phyloP scores from a whole-genome alignment of 208 protist genomes.

The Kentomonas sorsogonicus region DNA sequence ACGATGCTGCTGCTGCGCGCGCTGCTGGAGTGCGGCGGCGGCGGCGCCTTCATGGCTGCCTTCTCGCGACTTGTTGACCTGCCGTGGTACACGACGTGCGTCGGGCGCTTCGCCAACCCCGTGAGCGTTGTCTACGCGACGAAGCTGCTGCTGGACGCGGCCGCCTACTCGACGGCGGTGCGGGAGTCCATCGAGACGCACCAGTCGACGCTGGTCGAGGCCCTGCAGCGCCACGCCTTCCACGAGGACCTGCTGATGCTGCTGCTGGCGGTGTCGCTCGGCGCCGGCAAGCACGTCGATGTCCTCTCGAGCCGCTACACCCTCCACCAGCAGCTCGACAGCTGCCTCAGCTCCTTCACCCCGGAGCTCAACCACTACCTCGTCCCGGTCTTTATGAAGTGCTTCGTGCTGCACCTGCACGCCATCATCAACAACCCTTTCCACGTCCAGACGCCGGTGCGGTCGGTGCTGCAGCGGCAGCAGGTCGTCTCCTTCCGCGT shows the following conservation, averaged over 20 bases:
- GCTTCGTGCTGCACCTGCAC: constrained; percentile 49
- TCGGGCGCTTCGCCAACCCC: constrained; percentile 62
- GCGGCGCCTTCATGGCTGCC: constrained; percentile 31
- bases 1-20: constrained; percentile 43
- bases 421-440: constrained; percentile 25
- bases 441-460: constrained; percentile 11
- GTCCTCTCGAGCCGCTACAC: constrained; percentile 51
- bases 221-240: constrained; percentile 41
- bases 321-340: constrained; percentile 58
- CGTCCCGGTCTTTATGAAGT: constrained; percentile 61
- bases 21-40: constrained; percentile 45
- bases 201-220: constrained; percentile 55
- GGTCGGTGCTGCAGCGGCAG: constrained; percentile 31
- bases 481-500: constrained; percentile 40
- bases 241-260: constrained; percentile 71
- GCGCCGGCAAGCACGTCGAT: constrained; percentile 38
- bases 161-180: constrained; percentile 40
- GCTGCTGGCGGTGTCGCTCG: constrained; percentile 53
- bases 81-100: constrained; percentile 57
- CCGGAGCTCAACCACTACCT: constrained; percentile 38
- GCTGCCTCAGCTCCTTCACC: constrained; percentile 36
- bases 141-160: constrained; percentile 60
- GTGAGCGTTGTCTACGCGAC: constrained; percentile 68
- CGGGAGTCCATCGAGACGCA: constrained; percentile 43
- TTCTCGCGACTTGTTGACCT: constrained; percentile 50